A percentile compares a stretch with the other conserved stretches of the same genome.
phyloP scores from a whole-genome alignment of 306 rosid genomes.

The Mucuna pruriens region DNA sequence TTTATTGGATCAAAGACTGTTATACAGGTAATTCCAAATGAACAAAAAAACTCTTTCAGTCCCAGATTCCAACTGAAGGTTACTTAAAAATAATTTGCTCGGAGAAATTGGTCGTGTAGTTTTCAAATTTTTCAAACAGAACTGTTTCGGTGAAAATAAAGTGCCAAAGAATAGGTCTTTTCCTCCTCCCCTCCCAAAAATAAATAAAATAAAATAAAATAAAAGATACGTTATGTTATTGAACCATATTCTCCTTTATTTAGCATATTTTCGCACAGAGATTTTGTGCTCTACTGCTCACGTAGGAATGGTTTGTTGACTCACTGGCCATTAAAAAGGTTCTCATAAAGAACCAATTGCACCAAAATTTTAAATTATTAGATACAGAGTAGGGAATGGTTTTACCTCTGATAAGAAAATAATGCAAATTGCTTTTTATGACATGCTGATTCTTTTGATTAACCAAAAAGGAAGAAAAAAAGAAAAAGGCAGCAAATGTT shows the following conservation, averaged over 20 bases:
- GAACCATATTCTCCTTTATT: not conserved
- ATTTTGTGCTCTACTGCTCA: not conserved
- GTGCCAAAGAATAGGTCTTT: not conserved
- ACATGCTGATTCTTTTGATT: not conserved
- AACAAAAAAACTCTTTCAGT: not conserved
- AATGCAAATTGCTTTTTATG: not conserved
- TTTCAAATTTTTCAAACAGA: not conserved
- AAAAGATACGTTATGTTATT: not conserved
- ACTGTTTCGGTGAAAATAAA: not conserved
- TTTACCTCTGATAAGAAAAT: not conserved
- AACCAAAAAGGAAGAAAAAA: too few species aligned
- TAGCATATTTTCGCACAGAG: not conserved
- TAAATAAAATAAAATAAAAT: too few species aligned
- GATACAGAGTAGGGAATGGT: not conserved
- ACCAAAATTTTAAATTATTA: not conserved
- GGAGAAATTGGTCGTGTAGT: not conserved
- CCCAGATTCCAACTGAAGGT: not conserved
- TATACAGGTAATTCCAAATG: slow-evolving; percentile 64
- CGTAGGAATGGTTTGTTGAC: not conserved
- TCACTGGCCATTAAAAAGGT: not conserved
- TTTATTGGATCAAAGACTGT: slow-evolving; percentile 84
- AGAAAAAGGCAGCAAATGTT: too few species aligned
- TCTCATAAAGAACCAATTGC: too few species aligned
- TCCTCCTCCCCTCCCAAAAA: too few species aligned
- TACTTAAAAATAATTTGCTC: not conserved